Evolutionary conservation across 805 yeast species (phyloP), one percentile per base, ranked within the genome.

Genomic region (Metschnikowia peoriensis): DNA sequence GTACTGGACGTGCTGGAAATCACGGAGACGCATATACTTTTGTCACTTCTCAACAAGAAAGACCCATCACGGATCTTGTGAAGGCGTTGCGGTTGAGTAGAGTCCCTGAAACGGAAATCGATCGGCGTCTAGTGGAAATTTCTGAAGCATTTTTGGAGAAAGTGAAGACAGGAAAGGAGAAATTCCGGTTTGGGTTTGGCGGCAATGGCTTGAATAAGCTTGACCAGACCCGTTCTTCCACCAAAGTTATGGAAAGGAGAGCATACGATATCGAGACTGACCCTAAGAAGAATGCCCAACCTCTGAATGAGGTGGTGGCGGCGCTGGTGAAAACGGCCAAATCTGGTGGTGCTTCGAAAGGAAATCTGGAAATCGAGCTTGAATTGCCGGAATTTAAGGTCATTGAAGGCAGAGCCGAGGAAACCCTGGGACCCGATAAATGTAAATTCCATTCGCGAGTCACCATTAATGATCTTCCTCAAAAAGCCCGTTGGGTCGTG

Each of bases 1-100:
- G 99, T 52, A 94, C 99, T 0, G 99, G 97, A 0, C 77, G 99
- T 54, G 98, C 97, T 1, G 94, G 94, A 0, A 78, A 78, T 37
- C 71, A 69, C 4, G 99, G 99, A 6, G 58, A 58, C 38, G 63
- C 63, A 1, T 58, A 42, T 4, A 88, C 97, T 0, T 81, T 93
- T 57, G 73, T 94, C 5, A 72, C 84, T 1, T 71, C 79, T 0
- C 70, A 71, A 16, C 91, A 91, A 62, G 86, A 79, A 38, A 72
- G 86, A 50, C 76, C 81, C 15, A 88, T 90, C 0, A 70, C 78
- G 17, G 96, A 88, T 63, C 75, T 91, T 15, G 82, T 86, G 0
- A 83, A 83, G 55, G 89, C 96, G 0, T 73, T 88, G 66, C 77
- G 78, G 46, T 61, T 85, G 35, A 80, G 86, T 44, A 80, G 82